Base-by-base conservation (phyloP, 139 green algal species). In the Medakamo hakoo region DNA sequence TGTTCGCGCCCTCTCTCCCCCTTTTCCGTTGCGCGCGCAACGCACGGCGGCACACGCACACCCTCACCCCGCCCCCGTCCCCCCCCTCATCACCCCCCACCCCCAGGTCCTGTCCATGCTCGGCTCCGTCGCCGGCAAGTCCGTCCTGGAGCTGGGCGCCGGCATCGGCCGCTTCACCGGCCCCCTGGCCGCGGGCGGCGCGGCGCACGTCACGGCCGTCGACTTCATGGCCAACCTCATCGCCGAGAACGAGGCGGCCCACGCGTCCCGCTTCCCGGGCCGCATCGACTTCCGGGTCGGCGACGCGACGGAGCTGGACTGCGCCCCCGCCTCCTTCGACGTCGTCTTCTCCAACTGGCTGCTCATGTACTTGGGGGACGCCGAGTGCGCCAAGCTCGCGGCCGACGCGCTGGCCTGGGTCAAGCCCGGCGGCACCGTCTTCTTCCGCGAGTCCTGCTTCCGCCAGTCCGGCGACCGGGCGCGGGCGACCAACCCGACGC, bases 291-390 rank as follows among this genome's bases (percentile, higher is more conserved):
- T 86, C 63, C 58, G 65, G 62, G 80, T 62, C 55, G 80, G 65
- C 5, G 84, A 92, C 60, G 84, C 80, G 0, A 87, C 79, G 16
- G 71, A 85, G 69, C 72, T 90, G 67, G 30, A 80, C 23, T 64
- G 82, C 49, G 59, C 67, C 0, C 26, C 31, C 3, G 57, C 16
- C 25, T 66, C 59, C 55, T 71, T 67, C 30, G 85, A 93, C 63
- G 73, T 95, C 22, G 76, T 93, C 3, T 95, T 95, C 73, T 88
- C 79, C 70, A 95, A 95, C 76, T 95, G 88, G 88, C 82, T 95
- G 60, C 76, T 95, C 19, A 95, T 95, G 88, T 95, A 95, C 66
- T 83, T 95, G 5, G 69, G 56, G 0, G 85, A 95, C 31, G 64
- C 63, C 0, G 88, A 95, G 68, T 81, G 94, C n/a, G 27, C 68